Conservation (phyloP, 495 filamentous ascomycete species). For the Hypoxylon crocopeplum region DNA sequence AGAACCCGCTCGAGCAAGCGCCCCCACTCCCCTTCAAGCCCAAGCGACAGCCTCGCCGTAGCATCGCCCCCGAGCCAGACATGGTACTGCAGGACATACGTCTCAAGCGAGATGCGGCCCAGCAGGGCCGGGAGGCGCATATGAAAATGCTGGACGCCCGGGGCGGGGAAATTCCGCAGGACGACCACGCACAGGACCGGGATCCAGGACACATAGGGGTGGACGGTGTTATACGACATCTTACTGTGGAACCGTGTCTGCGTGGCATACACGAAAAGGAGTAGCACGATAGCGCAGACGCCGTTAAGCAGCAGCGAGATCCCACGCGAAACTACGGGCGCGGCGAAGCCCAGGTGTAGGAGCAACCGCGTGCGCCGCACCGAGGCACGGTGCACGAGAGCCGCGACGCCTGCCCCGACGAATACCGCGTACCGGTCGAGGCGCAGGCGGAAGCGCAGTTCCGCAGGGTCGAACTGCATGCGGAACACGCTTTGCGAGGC, state of each 20-base stretch:
- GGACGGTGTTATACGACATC: slow-evolving; percentile 54
- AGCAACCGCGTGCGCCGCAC: no score
- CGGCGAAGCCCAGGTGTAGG: no score
- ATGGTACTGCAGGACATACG: slow-evolving; percentile 66
- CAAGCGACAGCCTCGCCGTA: slow-evolving; percentile 59
- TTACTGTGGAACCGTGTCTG: slow-evolving; percentile 42
- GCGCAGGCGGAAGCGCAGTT: slow-evolving; percentile 26
- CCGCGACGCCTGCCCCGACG: slow-evolving; percentile 30
- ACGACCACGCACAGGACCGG: slow-evolving; percentile 60
- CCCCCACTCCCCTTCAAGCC: slow-evolving; percentile 43
- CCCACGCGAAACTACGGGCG: no score
- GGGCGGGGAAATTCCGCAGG: slow-evolving; percentile 59
- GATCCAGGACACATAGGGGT: slow-evolving; percentile 61
- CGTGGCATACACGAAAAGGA: slow-evolving; percentile 44
- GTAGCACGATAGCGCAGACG: no score
- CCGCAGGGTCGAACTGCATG: slow-evolving; percentile 43
- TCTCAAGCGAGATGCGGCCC: slow-evolving; percentile 63
- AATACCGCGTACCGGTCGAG: slow-evolving; percentile 38
- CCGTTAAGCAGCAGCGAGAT: no score
- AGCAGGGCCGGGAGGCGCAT: slow-evolving; percentile 46
- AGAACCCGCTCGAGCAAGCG: slow-evolving; percentile 27
- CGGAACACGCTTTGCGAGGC: slow-evolving; percentile 45
- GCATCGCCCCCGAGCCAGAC: slow-evolving; percentile 68
- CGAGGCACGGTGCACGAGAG: slow-evolving; percentile 13
- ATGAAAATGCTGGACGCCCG: slow-evolving; percentile 56